Conservation (phyloP, 805 yeast species). For the Schizosaccharomyces osmophilus region DNA sequence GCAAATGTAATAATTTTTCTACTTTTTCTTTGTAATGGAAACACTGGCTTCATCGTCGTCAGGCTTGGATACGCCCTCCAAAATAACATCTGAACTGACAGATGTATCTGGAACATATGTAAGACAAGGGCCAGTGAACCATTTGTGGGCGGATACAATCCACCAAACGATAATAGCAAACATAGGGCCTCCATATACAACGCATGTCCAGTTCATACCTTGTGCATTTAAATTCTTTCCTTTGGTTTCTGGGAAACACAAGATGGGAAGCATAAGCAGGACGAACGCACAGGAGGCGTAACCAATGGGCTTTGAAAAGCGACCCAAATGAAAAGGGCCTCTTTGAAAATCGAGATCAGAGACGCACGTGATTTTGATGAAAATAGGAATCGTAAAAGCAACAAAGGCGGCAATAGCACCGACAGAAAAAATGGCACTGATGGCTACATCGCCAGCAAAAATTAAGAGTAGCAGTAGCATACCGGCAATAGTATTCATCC, state of each 20-base stretch:
- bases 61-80: not conserved
- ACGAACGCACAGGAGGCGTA: conserved; percentile 24
- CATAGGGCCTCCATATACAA: conserved; percentile 38
- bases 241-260: conserved; percentile 27
- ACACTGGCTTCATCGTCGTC: not conserved
- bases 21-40: not conserved
- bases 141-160: conserved; percentile 27
- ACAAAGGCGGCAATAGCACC: conserved; percentile 47
- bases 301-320: conserved; percentile 25
- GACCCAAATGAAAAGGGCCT: conserved; percentile 48
- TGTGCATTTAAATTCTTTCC: conserved; percentile 13
- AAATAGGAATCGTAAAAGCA: conserved; percentile 40
- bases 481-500: conserved; percentile 32
- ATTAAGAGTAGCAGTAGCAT: conserved; percentile 30
- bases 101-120: not conserved
- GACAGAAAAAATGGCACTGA: conserved; percentile 47
- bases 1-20: not conserved
- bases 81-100: not conserved
- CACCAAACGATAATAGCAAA: conserved; percentile 27
- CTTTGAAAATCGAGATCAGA: conserved; percentile 24
- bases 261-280: conserved; percentile 30
- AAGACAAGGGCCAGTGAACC: conserved; percentile 30
- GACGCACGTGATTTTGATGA: conserved; percentile 32
- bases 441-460: conserved; percentile 41
- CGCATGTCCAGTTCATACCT: conserved; percentile 38